Percentiles rank a stretch among this genome's conserved stretches.
Conservation (phyloP, 306 rosid species). For the Ochetophila trinervis region DNA sequence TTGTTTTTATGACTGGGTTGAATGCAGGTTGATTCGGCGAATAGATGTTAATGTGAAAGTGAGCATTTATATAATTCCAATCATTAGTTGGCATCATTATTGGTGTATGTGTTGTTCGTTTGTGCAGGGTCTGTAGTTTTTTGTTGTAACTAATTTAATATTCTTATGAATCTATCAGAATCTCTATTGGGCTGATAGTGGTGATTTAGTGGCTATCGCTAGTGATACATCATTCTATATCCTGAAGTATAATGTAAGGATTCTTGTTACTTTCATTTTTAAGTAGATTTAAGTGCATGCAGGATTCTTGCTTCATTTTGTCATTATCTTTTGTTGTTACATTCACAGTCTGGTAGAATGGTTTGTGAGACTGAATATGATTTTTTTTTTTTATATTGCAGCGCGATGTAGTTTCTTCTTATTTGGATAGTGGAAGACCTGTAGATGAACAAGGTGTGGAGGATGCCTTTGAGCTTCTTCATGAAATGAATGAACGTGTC, state of each 20-base stretch:
- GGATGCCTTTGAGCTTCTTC: conserved; percentile 97
- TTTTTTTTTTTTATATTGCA: conserved; percentile 41
- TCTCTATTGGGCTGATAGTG: conserved; percentile 99
- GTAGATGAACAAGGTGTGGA: conserved; percentile 95
- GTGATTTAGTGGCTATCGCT: conserved; percentile 87
- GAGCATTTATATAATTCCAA: conserved; percentile 26
- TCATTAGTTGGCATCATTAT: not conserved
- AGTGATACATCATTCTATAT: conserved; percentile 92
- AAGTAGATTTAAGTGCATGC: not conserved
- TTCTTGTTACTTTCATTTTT: conserved; percentile 17
- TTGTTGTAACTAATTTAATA: conserved; percentile 13
- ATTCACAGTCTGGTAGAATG: conserved; percentile 10
- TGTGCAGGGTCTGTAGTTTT: not conserved
- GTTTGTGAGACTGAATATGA: conserved; percentile 16
- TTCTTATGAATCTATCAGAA: conserved; percentile 49
- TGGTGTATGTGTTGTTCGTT: too few relatives aligned
- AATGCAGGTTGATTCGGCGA: conserved; percentile 92
- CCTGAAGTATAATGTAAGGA: conserved; percentile 89
- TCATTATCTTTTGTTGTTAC: not conserved
- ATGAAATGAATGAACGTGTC: conserved; percentile 90
- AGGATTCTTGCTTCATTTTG: not conserved
- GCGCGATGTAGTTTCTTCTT: conserved; percentile 91
- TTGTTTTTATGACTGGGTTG: conserved; percentile 98
- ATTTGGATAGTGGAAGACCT: conserved; percentile 77
- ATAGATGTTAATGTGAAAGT: conserved; percentile 96